Evolutionary conservation across 257 asterid genomes (phyloP).

Genomic region (Solanum appendiculatum): DNA sequence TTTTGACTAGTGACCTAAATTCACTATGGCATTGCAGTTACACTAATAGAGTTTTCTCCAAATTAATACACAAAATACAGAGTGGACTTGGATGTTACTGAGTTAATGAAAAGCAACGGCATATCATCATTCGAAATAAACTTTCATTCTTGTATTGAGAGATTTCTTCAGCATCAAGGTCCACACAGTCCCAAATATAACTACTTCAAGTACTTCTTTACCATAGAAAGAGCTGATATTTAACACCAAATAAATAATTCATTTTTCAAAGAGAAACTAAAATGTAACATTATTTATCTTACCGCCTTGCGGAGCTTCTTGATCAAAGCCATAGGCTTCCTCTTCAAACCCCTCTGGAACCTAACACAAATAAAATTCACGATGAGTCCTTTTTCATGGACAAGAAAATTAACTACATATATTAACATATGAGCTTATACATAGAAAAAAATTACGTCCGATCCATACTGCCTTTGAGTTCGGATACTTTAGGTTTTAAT

Average conservation of each 20-base stretch:
- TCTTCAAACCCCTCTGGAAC: slow-evolving; percentile 23
- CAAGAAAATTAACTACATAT: background rate
- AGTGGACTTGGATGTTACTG: background rate
- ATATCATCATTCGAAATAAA: background rate
- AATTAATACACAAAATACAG: background rate
- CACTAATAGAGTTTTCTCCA: background rate
- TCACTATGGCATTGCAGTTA: background rate
- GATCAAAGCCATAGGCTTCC: slow-evolving; percentile 36
- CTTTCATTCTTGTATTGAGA: background rate
- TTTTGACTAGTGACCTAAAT: background rate
- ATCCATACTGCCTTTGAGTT: background rate
- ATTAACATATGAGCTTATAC: background rate
- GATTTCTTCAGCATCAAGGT: background rate
- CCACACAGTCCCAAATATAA: background rate
- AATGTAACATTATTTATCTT: background rate
- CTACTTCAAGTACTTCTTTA: background rate
- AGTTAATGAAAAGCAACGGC: background rate
- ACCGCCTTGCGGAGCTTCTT: slow-evolving; percentile 38
- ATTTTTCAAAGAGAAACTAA: background rate
- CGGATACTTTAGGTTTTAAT: background rate
- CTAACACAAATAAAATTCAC: background rate
- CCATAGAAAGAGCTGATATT: background rate
- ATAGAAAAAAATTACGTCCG: background rate
- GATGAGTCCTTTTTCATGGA: background rate
- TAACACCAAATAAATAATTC: background rate